Base-by-base conservation (phyloP, 106 monocot species). In the Allium cepa region DNA sequence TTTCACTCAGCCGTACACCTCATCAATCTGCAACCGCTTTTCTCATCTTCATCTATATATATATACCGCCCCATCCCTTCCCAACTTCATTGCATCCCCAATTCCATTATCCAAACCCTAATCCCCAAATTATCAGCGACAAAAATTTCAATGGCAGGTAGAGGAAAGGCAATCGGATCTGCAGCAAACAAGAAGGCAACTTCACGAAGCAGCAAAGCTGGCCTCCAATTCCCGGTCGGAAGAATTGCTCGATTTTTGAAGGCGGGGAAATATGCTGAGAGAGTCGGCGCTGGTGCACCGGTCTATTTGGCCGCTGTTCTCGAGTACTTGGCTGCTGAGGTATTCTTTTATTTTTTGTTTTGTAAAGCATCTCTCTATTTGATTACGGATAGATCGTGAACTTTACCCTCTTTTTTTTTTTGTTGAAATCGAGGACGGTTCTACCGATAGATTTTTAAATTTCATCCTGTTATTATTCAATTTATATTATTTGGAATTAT, bases 131-230 rank as follows among this genome's bases (percentile, higher is more conserved):
- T 3, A 0, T 9, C 2, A n/a, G 18, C 9, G 17, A 60, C 3
- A 60, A 17, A 17, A n/a, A n/a, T 9, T 3, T 2, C 46, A 13
- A 70, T 70, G 69, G 69, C 69, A 13, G 69, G 69, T 57, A 70
- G 69, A 58, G 69, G 69, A 9, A 70, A 70, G 17, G 55, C 69
- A 46, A 47, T 70, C 11, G 69, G 69, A 14, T 56, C 69, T 9
- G 59, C 47, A 17, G 71, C 71, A 8, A 17, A 58, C 49, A 71
- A 71, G 71, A 71, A 60, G 59, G 14, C 17, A 2, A 8, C 14
- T 17, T 52, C 67, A n/a, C 14, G 66, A 51, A 67, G 67, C 67
- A 26, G 8, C 50, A 53, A 26, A 26, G 67, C 67, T 51, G 67
- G 67, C n/a, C 67, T 67, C 7, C n/a, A 49, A 9, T 67, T 67